Evolutionary conservation across 805 yeast genomes (phyloP).

Genomic region (Saccharomycopsis capsularis): DNA sequence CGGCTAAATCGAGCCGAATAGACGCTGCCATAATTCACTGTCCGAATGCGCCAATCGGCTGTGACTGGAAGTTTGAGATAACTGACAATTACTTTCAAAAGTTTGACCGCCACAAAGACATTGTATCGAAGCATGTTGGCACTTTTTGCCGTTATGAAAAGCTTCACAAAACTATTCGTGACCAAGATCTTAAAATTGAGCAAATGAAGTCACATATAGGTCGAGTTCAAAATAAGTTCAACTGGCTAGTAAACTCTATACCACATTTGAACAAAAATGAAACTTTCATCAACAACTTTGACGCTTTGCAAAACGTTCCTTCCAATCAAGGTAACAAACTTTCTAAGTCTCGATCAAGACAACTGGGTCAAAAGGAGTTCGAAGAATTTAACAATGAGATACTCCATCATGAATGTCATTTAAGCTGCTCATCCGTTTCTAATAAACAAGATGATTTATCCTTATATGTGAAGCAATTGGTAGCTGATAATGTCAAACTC

Average conservation of each 20-base stretch:
- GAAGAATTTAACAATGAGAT: neutral
- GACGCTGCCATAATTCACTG: conserved; percentile 29
- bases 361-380: too few species aligned
- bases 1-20: too few species aligned
- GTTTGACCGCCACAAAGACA: neutral
- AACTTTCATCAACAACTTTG: conserved; percentile 1
- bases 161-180: neutral
- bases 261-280: conserved; percentile 4
- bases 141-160: neutral
- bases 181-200: neutral
- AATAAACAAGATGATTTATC: neutral
- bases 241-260: conserved; percentile 5
- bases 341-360: neutral
- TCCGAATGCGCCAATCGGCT: conserved; percentile 43
- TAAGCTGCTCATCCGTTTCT: neutral
- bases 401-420: too few species aligned
- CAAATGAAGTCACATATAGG: neutral
- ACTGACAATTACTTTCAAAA: neutral
- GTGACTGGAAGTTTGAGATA: conserved; percentile 35
- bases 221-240: neutral
- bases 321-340: neutral
- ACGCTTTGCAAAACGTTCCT: neutral
- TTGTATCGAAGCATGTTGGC: neutral
- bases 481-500: conserved; percentile 10
- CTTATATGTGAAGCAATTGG: conserved; percentile 4